Percentiles rank a stretch among this genome's conserved stretches.
Conservation (phyloP, 768 basidiomycete species). For the Xerocomus spinulosus region DNA sequence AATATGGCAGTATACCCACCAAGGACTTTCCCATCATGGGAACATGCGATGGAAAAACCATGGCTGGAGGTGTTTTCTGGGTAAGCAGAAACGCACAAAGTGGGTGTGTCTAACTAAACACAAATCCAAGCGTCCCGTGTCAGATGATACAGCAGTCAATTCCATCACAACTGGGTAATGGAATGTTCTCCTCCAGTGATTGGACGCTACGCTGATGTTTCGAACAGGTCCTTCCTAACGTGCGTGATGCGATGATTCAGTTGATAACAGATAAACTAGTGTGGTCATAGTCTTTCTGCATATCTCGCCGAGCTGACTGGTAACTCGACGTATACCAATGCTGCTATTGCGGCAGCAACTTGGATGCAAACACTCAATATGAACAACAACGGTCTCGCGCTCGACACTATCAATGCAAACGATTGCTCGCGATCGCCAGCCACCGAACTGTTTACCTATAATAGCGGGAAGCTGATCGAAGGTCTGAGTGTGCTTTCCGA, state of each 20-base stretch:
- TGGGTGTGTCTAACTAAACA: not conserved
- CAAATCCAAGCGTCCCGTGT: conserved; percentile 36
- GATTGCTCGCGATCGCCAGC: conserved; percentile 45
- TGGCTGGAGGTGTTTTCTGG: conserved; percentile 57
- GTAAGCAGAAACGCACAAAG: conserved; percentile 21
- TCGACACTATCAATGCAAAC: conserved; percentile 44
- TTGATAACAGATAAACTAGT: not conserved
- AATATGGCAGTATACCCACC: conserved; percentile 33
- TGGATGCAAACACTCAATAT: conserved; percentile 48
- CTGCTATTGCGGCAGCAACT: conserved; percentile 43
- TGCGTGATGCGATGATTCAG: conserved; percentile 13
- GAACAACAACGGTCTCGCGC: conserved; percentile 37
- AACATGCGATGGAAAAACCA: conserved; percentile 45
- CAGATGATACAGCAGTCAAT: conserved; percentile 41
- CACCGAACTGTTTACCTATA: conserved; percentile 50
- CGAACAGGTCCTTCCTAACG: conserved; percentile 38
- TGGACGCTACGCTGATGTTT: not conserved
- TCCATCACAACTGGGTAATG: conserved; percentile 48
- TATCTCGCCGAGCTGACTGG: conserved; percentile 44
- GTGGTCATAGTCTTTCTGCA: conserved; percentile 39
- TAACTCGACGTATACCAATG: conserved; percentile 41
- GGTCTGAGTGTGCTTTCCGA: conserved; percentile 43
- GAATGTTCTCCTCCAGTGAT: not conserved
- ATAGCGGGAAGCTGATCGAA: conserved; percentile 51
- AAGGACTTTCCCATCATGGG: conserved; percentile 40